Evolutionary conservation across 495 filamentous ascomycete species (phyloP), one percentile per base, ranked within the genome.

Genomic region (Penicillium roqueforti): DNA sequence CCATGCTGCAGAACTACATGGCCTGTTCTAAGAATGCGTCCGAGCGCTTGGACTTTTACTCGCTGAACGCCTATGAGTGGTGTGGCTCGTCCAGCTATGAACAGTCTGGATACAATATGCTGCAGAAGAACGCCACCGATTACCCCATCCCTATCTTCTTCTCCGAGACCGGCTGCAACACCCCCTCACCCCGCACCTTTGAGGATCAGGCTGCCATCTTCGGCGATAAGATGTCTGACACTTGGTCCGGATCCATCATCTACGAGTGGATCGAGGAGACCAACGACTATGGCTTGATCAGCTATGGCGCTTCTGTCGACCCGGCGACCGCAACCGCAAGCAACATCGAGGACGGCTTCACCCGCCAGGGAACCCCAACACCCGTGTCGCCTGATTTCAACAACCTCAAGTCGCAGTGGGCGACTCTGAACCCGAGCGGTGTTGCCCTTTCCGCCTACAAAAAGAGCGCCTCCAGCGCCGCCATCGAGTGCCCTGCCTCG

Each of bases 231-330:
- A 95, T 96, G 91, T 68, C 71, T 6, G 67, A 73, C 49, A 80
- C 84, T 50, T 96, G 89, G 88, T 91, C 86, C 25, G 91, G 91
- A 51, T 74, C 87, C 29, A 91, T 95, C 52, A 75, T 92, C 57
- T 95, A 95, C 69, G 89, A 96, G 68, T 96, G 90, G 90, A 87
- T 96, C 51, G 70, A 91, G 63, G 91, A 95, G 68, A 74, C 80
- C 41, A 96, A 95, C 67, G 70, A 89, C 61, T 96, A 95, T 65
- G 91, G 91, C 48, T 74, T 96, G 32, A 83, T 96, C 65, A 85
- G 78, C 38, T 96, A 96, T 65, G 90, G 87, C 9, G 75, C 70
- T 14, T 57, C 53, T 19, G 61, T 54, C 16, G 46, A 53, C 1
- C 48, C 56, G 18, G 58, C 57, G 20, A 72, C 77, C 1, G 76